Evolutionary conservation across 768 basidiomycete species (phyloP), one percentile per base, ranked within the genome.

Genomic region (Saitozyma podzolica): DNA sequence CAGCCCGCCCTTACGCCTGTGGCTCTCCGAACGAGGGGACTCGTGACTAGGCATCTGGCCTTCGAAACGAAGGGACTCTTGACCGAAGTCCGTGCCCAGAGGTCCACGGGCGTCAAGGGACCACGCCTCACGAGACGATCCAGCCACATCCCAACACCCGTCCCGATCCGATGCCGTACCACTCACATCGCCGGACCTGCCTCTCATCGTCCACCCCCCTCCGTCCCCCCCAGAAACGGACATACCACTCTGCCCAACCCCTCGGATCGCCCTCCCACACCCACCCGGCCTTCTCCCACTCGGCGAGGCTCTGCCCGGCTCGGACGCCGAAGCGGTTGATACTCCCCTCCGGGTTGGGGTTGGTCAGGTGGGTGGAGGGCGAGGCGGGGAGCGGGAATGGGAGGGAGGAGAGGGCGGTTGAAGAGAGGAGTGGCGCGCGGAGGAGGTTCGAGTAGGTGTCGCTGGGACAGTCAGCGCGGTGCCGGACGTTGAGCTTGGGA

Each of bases 261-360:
- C 78, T 17, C 1, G 78, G 78, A 74, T 79, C 78, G 5, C 69
- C 76, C 11, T 43, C 20, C 76, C 76, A 78, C 11, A 79, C 78
- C 78, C 78, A 79, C 0, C 78, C 76, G 11, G 71, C 68, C 57
- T 79, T 79, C 56, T 79, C 78, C 78, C 78, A 79, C 50, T 79
- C 78, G 54, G 69, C 64, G 6, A 79, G 59, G 6, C 63, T 67
- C 54, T 77, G 76, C 9, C 78, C 78, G 0, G 78, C 78, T 9
- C 66, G 50, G 0, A 72, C 68, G 51, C 50, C 56, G 60, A 70
- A 79, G 41, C 75, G 61, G 47, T 79, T 79, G 17, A 72, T 52
- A 8, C 45, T 47, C 3, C 67, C 68, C 56, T 72, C 69, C 0
- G 72, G 74, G 19, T 51, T 60, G 4, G 56, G 39, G 41, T 68